phyloP scores from a whole-genome alignment of 768 basidiomycete genomes.

The Mycena galericulata region DNA sequence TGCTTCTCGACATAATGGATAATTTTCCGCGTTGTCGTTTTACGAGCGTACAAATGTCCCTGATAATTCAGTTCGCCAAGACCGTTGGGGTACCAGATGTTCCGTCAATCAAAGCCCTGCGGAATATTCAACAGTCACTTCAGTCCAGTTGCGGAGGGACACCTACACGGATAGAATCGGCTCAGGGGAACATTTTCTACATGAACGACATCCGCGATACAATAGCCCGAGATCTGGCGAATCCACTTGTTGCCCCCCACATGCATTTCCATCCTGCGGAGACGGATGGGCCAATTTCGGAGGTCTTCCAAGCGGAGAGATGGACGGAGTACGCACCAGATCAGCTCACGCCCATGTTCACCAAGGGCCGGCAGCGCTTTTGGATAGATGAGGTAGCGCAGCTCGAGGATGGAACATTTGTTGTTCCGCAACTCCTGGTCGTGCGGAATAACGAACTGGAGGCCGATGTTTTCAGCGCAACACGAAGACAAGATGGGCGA shows the following conservation, averaged over 20 bases:
- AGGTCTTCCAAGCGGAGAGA: slow-evolving; percentile 29
- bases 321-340: slow-evolving; percentile 28
- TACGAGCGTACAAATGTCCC: background rate
- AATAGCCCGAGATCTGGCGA: no score
- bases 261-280: no score
- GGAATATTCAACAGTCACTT: background rate
- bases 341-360: no score
- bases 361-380: slow-evolving; percentile 20
- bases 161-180: no score
- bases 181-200: slow-evolving; percentile 27
- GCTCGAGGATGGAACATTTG: slow-evolving; percentile 8
- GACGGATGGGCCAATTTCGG: slow-evolving; percentile 23
- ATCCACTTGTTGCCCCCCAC: no score
- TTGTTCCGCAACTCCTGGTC: background rate
- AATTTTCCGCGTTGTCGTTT: background rate
- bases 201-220: no score
- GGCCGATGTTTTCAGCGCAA: slow-evolving; percentile 7
- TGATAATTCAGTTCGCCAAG: background rate
- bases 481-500: background rate
- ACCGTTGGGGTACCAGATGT: background rate
- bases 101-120: background rate
- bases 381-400: slow-evolving; percentile 30
- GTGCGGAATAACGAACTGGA: slow-evolving; percentile 9
- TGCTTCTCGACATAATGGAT: background rate
- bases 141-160: background rate